A percentile compares a stretch with the other conserved stretches of the same genome.
Conservation (phyloP, 495 filamentous ascomycete genomes). For the Tuber aestivum region DNA sequence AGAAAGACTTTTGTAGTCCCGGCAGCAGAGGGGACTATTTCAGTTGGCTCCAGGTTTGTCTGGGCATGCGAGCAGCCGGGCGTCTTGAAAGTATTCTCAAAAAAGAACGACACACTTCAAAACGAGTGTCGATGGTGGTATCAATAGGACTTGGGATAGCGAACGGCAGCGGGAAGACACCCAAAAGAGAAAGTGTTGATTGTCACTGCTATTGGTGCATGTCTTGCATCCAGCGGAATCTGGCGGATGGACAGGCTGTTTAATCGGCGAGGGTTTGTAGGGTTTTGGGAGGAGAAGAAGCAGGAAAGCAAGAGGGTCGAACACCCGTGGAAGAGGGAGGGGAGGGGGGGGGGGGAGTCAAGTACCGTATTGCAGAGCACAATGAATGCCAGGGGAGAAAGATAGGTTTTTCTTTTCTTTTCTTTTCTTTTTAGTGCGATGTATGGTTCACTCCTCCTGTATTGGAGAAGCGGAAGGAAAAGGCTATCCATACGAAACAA, state of each 20-base stretch:
- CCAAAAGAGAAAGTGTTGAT: conserved; percentile 3
- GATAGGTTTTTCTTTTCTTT: background rate
- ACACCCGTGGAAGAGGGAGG: background rate
- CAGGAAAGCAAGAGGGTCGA: background rate
- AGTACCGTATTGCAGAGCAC: background rate
- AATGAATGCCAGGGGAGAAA: background rate
- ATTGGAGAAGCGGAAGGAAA: background rate
- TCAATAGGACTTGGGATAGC: background rate
- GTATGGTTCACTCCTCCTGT: background rate
- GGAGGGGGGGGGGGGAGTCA: background rate
- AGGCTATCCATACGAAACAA: background rate
- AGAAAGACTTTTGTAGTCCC: background rate
- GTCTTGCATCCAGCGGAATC: background rate
- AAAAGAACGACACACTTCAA: background rate
- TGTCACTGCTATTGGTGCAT: background rate
- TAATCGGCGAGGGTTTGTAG: background rate
- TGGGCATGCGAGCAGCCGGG: background rate
- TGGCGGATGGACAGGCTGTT: background rate
- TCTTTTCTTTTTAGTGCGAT: background rate
- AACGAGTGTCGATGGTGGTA: background rate
- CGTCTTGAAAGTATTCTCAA: background rate
- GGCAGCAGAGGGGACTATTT: background rate
- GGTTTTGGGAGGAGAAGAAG: background rate
- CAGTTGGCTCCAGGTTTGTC: background rate
- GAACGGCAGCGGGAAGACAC: background rate